These are phyloP conservation scores for Fusarium siculi DNA, from an alignment of 2,329 filamentous ascomycete genomes.

Conservation along the genomic window DNA sequence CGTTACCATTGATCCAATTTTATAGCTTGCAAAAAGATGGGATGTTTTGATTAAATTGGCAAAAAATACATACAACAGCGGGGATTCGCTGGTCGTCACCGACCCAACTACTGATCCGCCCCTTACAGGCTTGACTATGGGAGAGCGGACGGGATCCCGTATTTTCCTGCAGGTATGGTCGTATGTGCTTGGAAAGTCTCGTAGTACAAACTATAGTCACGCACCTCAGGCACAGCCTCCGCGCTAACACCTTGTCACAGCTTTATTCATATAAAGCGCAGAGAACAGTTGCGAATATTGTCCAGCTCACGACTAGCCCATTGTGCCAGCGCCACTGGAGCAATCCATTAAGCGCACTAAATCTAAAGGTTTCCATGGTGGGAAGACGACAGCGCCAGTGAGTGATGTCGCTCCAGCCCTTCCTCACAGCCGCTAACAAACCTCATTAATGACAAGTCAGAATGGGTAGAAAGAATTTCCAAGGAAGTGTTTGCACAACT, in stretches of 20 bases:
- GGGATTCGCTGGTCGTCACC: background rate
- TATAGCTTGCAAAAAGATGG: too few relatives aligned
- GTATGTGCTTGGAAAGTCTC: rapidly evolving
- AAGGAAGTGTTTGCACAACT: background rate
- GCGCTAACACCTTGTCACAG: too few relatives aligned
- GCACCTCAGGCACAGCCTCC: rapidly evolving
- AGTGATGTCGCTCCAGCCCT: too few relatives aligned
- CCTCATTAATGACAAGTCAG: background rate
- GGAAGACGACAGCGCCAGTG: too few relatives aligned
- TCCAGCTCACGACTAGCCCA: too few relatives aligned
- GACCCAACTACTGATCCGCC: background rate
- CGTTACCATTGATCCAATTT: rapidly evolving
- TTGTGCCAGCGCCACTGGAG: too few relatives aligned
- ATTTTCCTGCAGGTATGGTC: background rate
- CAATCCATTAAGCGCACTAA: too few relatives aligned
- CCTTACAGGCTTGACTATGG: background rate
- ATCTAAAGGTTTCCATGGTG: too few relatives aligned
- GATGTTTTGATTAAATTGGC: rapidly evolving
- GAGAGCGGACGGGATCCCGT: background rate
- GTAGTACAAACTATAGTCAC: rapidly evolving
- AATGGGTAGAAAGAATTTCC: background rate
- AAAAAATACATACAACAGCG: background rate
- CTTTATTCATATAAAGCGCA: too few relatives aligned
- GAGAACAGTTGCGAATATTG: too few relatives aligned
- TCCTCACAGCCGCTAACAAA: too few relatives aligned